Conservation (phyloP, 257 asterid species). For the Solanum ahanhuiri region DNA sequence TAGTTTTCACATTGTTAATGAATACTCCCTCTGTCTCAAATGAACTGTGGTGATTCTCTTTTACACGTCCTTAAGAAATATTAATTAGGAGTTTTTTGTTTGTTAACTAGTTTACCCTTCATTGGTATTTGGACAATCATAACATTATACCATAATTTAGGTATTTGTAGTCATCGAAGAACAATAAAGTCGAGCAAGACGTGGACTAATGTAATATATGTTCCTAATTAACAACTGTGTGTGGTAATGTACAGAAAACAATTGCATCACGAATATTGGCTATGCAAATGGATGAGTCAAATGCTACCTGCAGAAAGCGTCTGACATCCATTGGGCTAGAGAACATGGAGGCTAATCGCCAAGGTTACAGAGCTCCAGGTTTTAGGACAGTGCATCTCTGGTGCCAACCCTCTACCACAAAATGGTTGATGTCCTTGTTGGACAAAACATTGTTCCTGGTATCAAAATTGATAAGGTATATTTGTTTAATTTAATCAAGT, state of each 20-base stretch:
- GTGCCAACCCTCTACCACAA: slow-evolving; percentile 1
- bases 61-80: too few species aligned
- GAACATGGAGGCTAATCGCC: not conserved
- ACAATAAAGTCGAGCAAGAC: not conserved
- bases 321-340: not conserved
- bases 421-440: slow-evolving; percentile 14
- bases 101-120: too few species aligned
- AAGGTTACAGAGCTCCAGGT: slow-evolving; percentile 5
- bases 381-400: not conserved
- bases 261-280: slow-evolving; percentile 20
- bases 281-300: not conserved
- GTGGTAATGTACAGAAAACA: slow-evolving; percentile 1
- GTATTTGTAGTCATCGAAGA: not conserved
- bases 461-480: slow-evolving; percentile 10
- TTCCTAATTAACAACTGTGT: not conserved
- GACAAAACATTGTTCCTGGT: slow-evolving; percentile 16
- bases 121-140: not conserved
- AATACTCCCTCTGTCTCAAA: not conserved
- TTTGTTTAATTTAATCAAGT: not conserved
- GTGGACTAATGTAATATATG: too few species aligned
- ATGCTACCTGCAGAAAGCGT: not conserved
- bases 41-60: not conserved
- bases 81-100: not conserved
- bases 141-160: not conserved
- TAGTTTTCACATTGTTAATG: not conserved